These are phyloP conservation scores for Bassia scoparia DNA, from an alignment of 148 eudicot genomes.

Conservation along the genomic window DNA sequence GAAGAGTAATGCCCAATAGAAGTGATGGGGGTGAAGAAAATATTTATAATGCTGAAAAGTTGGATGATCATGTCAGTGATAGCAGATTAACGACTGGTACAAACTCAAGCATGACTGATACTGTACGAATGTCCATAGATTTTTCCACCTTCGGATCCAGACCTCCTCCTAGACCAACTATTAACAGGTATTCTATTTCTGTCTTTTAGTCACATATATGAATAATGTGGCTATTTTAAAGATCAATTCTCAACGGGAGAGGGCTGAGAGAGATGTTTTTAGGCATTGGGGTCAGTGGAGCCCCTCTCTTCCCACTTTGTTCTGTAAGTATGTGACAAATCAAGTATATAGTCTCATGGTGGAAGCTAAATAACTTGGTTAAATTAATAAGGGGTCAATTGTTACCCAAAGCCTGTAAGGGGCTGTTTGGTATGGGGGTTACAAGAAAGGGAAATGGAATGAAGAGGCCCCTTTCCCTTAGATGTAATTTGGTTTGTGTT, in stretches of 20 bases:
- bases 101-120: constrained; percentile 49
- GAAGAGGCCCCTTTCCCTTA: too few relatives aligned
- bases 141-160: constrained; percentile 68
- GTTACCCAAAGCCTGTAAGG: too few relatives aligned
- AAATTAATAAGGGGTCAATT: too few relatives aligned
- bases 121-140: constrained; percentile 78
- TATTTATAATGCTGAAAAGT: constrained; percentile 44
- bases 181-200: constrained; percentile 57
- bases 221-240: background rate
- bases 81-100: constrained; percentile 47
- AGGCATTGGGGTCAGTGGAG: background rate
- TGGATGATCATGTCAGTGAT: constrained; percentile 51
- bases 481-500: too few relatives aligned
- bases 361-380: background rate
- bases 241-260: background rate
- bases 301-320: background rate
- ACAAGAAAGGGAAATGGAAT: too few relatives aligned
- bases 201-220: background rate
- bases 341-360: background rate
- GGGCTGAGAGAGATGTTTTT: background rate
- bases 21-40: constrained; percentile 60
- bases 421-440: too few relatives aligned
- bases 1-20: constrained; percentile 82
- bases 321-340: too few relatives aligned
- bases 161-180: constrained; percentile 86